Base-by-base conservation (phyloP, 2,329 filamentous ascomycete genomes). In the Mariannaea sp. region DNA sequence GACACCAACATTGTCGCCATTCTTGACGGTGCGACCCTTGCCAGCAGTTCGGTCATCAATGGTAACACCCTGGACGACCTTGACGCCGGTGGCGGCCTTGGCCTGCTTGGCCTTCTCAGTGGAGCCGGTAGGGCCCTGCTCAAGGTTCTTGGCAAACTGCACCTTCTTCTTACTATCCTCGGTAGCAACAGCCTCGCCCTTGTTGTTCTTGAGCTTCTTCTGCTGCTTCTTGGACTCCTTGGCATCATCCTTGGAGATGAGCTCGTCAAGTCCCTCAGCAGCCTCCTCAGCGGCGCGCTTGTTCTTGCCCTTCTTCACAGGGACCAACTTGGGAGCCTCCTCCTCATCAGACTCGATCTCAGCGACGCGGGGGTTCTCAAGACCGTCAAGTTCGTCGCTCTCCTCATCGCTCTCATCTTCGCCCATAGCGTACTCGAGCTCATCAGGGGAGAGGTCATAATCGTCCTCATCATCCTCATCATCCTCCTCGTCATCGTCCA, bases 161-260 rank as follows among this genome's bases (percentile, higher is more conserved):
- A 99, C 94, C 81, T 97, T 97, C 85, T 86, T 85, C 62, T 82
- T 76, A 63, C 82, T 77, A 60, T 82, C 77, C 65, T 87, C 83
- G 38, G 78, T 76, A 45, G 81, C 76, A 55, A 88, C 84, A 55
- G 94, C 87, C 71, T 97, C 89, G 64, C 93, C 94, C 73, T 96
- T 90, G 82, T 97, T 97, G 83, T 96, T 97, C 86, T 96, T 96
- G 61, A 93, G 83, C 83, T 97, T 97, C 88, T 99, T 97, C 68
- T 89, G 83, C 75, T 97, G 90, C 81, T 96, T 97, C 84, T 97
- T 97, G 83, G 86, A 92, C 59, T 92, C 82, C 79, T 92, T 92
- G 64, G 81, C 71, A 65, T 92, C 88, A 61, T 84, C 83, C 55
- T 94, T 93, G 73, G 86, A 82, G 68, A 97, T 95, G 73, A 96